Percentiles rank a stretch among this genome's conserved stretches.
phyloP scores from a whole-genome alignment of 441 rosid genomes.

The Metrosideros polymorpha region DNA sequence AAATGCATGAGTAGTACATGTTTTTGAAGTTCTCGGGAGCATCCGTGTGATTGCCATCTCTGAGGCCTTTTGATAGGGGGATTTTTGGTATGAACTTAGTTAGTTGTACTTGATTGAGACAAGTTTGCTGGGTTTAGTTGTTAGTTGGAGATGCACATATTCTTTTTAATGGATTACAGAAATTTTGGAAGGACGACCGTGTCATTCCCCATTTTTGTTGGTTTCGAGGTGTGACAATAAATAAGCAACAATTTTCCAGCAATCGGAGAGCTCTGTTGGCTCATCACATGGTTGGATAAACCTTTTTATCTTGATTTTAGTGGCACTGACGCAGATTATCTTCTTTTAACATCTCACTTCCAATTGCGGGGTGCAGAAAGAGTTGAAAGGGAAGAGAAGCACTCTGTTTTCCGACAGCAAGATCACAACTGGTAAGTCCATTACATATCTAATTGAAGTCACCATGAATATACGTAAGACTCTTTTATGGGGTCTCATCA shows the following conservation, averaged over 20 bases:
- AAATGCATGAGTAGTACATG: background rate
- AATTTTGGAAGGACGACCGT: too few species aligned
- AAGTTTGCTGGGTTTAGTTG: too few species aligned
- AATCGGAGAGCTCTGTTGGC: background rate
- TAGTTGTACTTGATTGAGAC: too few species aligned
- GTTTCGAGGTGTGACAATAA: too few species aligned
- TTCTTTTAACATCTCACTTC: background rate
- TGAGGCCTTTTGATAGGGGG: too few species aligned
- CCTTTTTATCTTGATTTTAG: background rate
- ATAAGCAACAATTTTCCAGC: background rate
- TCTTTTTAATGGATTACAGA: too few species aligned
- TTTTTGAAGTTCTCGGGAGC: too few species aligned
- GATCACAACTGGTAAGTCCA: background rate
- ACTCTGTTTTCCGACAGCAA: background rate
- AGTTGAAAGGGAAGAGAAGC: background rate
- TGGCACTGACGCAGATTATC: background rate
- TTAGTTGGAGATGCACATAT: too few species aligned
- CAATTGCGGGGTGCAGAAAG: background rate
- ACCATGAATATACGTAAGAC: background rate
- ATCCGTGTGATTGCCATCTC: too few species aligned
- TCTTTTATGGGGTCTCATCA: background rate
- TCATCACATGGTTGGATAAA: background rate
- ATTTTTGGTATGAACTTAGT: too few species aligned
- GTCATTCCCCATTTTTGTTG: too few species aligned
- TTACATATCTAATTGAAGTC: background rate